These are phyloP conservation scores for Colletotrichum viniferum DNA, from an alignment of 2,329 filamentous ascomycete genomes.

Conservation along the genomic window DNA sequence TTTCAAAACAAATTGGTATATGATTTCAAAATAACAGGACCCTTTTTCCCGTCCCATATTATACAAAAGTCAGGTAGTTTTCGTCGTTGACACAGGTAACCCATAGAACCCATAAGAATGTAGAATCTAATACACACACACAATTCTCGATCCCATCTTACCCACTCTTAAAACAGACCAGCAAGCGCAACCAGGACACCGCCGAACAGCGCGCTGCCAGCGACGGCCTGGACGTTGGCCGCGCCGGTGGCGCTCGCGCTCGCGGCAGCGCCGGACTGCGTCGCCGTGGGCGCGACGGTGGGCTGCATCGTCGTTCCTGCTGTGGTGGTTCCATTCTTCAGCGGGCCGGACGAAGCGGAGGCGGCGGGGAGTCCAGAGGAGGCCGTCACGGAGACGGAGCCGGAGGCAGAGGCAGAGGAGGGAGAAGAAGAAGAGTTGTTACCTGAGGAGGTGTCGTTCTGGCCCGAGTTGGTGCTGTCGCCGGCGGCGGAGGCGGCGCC, in stretches of 20 bases:
- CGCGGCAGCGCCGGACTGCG: slow-evolving; percentile 7
- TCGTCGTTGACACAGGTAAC: not conserved
- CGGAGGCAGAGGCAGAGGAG: not conserved
- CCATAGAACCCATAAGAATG: not conserved
- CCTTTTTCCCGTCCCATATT: not conserved
- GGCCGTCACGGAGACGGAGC: not conserved
- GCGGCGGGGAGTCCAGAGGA: not conserved
- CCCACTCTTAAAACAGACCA: not conserved
- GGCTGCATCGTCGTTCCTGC: not conserved
- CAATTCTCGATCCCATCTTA: not conserved
- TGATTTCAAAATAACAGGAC: not conserved
- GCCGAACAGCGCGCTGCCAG: slow-evolving; percentile 7
- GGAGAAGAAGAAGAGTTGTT: not conserved
- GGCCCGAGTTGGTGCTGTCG: slow-evolving; percentile 12
- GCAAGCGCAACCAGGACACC: not conserved
- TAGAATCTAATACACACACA: not conserved
- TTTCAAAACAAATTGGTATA: not conserved
- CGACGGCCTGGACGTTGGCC: not conserved
- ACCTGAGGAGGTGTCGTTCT: slow-evolving; percentile 14
- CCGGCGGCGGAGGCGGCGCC: not conserved
- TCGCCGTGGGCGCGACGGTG: not conserved
- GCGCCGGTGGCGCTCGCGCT: not conserved
- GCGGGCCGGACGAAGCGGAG: not conserved
- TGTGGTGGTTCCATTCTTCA: not conserved
- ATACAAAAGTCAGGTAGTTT: not conserved